Percentiles rank a stretch among this genome's conserved stretches.
These are phyloP conservation scores for Cajanus cajan DNA, from an alignment of 306 rosid genomes.

Conservation along the genomic window DNA sequence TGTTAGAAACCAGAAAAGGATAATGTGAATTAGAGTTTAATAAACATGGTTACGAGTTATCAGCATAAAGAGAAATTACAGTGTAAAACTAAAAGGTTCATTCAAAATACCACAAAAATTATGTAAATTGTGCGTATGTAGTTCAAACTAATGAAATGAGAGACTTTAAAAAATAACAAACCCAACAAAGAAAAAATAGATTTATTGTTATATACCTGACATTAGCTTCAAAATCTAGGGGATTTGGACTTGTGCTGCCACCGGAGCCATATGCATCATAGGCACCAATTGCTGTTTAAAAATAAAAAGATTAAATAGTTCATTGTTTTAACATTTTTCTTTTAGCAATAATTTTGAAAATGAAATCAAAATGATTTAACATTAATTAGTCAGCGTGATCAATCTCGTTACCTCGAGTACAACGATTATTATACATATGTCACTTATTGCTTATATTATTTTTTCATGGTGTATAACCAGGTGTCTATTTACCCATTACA, in stretches of 20 bases:
- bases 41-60: too few relatives aligned
- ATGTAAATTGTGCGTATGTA: too few relatives aligned
- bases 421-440: not conserved
- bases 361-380: not conserved
- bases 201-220: not conserved
- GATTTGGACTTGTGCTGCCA: not conserved
- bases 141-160: too few relatives aligned
- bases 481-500: too few relatives aligned
- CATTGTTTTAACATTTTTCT: not conserved
- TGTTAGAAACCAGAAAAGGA: too few relatives aligned
- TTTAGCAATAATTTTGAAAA: not conserved
- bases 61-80: too few relatives aligned
- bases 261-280: not conserved
- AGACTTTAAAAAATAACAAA: too few relatives aligned
- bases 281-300: not conserved
- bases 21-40: too few relatives aligned
- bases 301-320: not conserved
- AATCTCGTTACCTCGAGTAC: not conserved
- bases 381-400: not conserved
- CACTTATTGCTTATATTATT: not conserved
- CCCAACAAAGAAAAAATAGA: too few relatives aligned
- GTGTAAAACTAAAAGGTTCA: too few relatives aligned
- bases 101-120: too few relatives aligned
- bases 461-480: not conserved
- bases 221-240: not conserved